Percentiles rank a stretch among this genome's conserved stretches.
These are phyloP conservation scores for Cyclotella kingstonii DNA, from an alignment of 108 stramenopile species.

Conservation along the genomic window DNA sequence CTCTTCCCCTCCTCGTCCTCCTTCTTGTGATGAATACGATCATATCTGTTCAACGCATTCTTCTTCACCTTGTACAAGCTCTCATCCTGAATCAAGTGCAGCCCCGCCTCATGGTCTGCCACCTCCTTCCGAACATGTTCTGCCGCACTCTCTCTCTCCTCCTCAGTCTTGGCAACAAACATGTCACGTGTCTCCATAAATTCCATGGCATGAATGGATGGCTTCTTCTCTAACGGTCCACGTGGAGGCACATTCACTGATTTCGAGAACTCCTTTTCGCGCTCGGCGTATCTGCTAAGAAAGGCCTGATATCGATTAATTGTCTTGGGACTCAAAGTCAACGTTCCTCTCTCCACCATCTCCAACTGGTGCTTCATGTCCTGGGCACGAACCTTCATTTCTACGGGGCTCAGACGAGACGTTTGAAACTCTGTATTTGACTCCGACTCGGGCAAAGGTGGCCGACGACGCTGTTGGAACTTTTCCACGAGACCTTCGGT, in stretches of 20 bases:
- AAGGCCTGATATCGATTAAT: neutral
- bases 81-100: conserved; percentile 3
- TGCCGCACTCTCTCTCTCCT: conserved; percentile 4
- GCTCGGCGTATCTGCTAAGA: neutral
- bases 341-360: neutral
- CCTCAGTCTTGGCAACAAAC: neutral
- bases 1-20: neutral
- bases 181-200: conserved; percentile 2
- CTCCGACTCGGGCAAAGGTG: too few species aligned
- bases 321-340: neutral
- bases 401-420: neutral
- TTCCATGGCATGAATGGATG: neutral
- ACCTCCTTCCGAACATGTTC: neutral
- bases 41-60: conserved; percentile 5
- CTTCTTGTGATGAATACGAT: conserved; percentile 1
- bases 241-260: neutral
- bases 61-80: conserved; percentile 8
- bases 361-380: neutral
- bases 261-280: neutral
- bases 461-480: too few species aligned
- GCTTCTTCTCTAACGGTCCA: neutral
- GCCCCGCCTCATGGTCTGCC: conserved; percentile 8
- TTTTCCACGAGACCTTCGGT: too few species aligned
- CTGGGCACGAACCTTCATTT: neutral
- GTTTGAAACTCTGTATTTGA: too few species aligned